Percentiles rank a stretch among this genome's conserved stretches.
These are phyloP conservation scores for Ascomycota sp. DNA, from an alignment of 2,329 filamentous ascomycete species.

Conservation along the genomic window DNA sequence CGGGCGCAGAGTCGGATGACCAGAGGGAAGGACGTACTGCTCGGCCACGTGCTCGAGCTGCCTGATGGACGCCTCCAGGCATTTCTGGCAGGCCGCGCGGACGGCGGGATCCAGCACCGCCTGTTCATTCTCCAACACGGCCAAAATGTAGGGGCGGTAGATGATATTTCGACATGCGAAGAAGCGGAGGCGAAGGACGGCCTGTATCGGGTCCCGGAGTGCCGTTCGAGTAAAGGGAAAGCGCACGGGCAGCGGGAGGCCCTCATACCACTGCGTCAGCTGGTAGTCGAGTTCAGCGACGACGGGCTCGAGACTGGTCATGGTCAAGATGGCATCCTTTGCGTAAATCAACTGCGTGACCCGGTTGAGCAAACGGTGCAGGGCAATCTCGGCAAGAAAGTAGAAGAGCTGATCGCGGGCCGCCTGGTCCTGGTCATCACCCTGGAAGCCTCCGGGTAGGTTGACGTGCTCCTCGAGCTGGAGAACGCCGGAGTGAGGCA, in stretches of 20 bases:
- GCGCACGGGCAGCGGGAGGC: constrained; percentile 51
- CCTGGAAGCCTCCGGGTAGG: constrained; percentile 57
- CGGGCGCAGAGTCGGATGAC: background rate
- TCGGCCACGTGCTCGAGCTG: constrained; percentile 62
- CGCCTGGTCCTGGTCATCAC: constrained; percentile 38
- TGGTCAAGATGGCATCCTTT: constrained; percentile 49
- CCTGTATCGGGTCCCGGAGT: constrained; percentile 55
- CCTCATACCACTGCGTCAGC: constrained; percentile 69
- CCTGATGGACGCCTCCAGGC: constrained; percentile 58
- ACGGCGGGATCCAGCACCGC: constrained; percentile 51
- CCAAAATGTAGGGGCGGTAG: constrained; percentile 64
- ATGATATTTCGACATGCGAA: constrained; percentile 77
- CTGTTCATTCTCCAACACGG: constrained; percentile 59
- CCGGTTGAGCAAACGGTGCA: constrained; percentile 56
- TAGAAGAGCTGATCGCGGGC: constrained; percentile 71
- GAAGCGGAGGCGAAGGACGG: constrained; percentile 58
- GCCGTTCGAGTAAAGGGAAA: constrained; percentile 52
- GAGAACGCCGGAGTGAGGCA: constrained; percentile 66
- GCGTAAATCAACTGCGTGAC: constrained; percentile 66
- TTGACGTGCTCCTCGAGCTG: constrained; percentile 67
- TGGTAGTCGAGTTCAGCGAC: constrained; percentile 68
- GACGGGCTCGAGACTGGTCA: constrained; percentile 54
- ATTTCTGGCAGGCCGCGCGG: constrained; percentile 61
- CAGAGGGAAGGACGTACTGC: constrained; percentile 34
- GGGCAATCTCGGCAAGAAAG: constrained; percentile 63